Conservation (phyloP, 2,329 filamentous ascomycete species). For the Pestalotiopsis sp. region DNA sequence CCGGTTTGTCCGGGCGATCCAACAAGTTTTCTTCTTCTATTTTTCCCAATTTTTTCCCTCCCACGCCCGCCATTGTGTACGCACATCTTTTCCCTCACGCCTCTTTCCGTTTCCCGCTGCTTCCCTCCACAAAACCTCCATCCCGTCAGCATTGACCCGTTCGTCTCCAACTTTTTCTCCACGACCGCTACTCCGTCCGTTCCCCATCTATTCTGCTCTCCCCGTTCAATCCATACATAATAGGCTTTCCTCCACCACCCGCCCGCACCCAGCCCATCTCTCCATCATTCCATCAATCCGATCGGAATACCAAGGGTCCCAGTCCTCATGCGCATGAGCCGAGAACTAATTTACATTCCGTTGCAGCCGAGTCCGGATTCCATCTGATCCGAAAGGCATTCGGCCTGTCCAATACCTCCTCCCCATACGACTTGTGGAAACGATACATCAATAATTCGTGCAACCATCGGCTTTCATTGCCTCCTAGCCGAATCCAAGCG, state of each 20-base stretch:
- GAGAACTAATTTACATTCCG: background rate
- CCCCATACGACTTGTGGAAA: background rate
- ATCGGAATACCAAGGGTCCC: background rate
- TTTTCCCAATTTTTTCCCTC: background rate
- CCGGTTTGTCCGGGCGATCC: background rate
- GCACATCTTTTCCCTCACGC: background rate
- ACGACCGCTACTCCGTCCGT: conserved; percentile 1
- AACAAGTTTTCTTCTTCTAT: background rate
- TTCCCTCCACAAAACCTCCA: background rate
- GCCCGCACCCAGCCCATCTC: background rate
- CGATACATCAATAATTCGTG: conserved; percentile 8
- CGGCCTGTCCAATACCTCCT: background rate
- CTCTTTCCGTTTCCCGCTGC: background rate
- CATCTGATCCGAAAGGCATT: background rate
- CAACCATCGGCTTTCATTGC: conserved; percentile 8
- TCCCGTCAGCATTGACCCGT: background rate
- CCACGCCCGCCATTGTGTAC: background rate
- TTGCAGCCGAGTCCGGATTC: background rate
- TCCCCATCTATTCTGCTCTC: background rate
- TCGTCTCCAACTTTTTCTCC: conserved; percentile 12
- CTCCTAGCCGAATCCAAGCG: conserved; percentile 4
- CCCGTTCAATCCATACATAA: background rate
- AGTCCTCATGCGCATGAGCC: background rate
- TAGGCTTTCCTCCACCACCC: conserved; percentile 5
- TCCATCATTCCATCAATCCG: background rate